These are phyloP conservation scores for Eucalyptus curtisii DNA, from an alignment of 345 rosid genomes.

Conservation along the genomic window DNA sequence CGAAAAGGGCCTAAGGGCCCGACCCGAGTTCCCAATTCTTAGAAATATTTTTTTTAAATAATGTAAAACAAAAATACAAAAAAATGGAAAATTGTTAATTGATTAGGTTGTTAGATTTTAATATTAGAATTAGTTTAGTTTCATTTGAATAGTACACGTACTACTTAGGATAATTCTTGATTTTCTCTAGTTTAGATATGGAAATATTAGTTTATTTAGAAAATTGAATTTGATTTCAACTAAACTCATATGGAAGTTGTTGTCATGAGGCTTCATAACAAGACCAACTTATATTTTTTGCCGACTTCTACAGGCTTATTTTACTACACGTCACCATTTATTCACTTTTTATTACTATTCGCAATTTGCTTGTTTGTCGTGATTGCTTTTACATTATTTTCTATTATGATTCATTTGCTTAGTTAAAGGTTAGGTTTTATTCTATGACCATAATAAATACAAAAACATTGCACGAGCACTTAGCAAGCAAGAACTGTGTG, in stretches of 20 bases:
- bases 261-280: background rate
- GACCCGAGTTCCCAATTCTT: background rate
- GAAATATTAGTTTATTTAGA: background rate
- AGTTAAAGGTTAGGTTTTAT: background rate
- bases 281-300: background rate
- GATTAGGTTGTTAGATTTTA: background rate
- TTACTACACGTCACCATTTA: no score
- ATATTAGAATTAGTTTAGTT: background rate
- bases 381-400: background rate
- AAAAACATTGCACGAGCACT: background rate
- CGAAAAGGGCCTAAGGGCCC: background rate
- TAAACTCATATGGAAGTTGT: background rate
- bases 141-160: background rate
- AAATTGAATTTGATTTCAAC: background rate
- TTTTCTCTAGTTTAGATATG: background rate
- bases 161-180: background rate
- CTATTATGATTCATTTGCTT: background rate
- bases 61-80: no score
- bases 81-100: background rate
- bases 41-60: no score
- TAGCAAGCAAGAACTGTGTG: background rate
- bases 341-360: background rate
- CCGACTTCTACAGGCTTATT: background rate
- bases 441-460: background rate
- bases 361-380: background rate